These are phyloP conservation scores for Anthracocystis panici-leucophaei DNA, from an alignment of 1,284 basidiomycete genomes.

Conservation along the genomic window DNA sequence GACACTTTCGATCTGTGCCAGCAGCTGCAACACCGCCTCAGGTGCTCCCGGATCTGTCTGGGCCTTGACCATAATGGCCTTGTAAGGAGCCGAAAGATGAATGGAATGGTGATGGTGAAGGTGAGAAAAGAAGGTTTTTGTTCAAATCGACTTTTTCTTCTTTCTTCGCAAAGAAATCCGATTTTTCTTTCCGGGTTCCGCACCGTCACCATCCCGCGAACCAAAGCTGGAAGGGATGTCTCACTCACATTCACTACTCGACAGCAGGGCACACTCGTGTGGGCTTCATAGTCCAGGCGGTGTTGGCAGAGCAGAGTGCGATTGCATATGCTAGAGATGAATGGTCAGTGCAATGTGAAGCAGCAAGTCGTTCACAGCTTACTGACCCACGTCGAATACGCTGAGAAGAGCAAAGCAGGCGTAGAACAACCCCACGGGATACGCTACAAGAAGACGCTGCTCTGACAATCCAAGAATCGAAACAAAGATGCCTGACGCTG, in stretches of 20 bases:
- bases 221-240: neutral
- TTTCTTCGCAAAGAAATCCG: constrained; percentile 3
- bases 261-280: no score
- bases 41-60: constrained; percentile 47
- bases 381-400: constrained; percentile 60
- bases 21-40: constrained; percentile 36
- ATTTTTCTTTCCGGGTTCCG: neutral
- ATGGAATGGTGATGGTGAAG: constrained; percentile 6
- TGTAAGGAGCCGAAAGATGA: neutral
- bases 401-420: constrained; percentile 67
- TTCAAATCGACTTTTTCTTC: constrained; percentile 8
- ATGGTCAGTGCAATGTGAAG: neutral
- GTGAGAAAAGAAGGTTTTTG: neutral
- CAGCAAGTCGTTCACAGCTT: constrained; percentile 6
- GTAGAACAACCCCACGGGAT: constrained; percentile 68
- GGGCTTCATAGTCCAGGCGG: no score
- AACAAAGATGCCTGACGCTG: constrained; percentile 69
- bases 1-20: constrained; percentile 33
- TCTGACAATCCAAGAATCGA: constrained; percentile 66
- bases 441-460: constrained; percentile 67
- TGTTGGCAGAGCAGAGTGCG: neutral
- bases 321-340: constrained; percentile 1
- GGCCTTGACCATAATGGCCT: constrained; percentile 41
- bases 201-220: neutral
- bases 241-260: neutral